phyloP scores from a whole-genome alignment of 2,329 filamentous ascomycete genomes.

The Thelonectria blattea region DNA sequence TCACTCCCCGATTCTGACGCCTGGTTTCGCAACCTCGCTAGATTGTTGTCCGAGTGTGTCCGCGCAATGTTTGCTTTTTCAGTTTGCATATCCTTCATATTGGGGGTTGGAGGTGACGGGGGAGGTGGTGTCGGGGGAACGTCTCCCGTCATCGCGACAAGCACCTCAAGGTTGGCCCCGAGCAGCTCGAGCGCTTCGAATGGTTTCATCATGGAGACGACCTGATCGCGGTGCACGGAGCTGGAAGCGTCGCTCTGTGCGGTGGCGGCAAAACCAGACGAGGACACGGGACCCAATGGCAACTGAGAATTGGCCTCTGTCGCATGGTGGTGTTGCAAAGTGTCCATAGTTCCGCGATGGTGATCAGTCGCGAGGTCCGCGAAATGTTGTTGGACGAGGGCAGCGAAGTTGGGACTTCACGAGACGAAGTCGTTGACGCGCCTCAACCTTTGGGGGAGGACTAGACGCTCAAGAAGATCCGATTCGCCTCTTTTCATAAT shows the following conservation, averaged over 20 bases:
- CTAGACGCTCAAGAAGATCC: slow-evolving; percentile 35
- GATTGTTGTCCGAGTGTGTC: slow-evolving; percentile 61
- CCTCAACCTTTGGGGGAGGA: slow-evolving; percentile 33
- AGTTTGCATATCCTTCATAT: slow-evolving; percentile 67
- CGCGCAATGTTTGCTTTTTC: slow-evolving; percentile 67
- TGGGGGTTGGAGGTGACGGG: slow-evolving; percentile 66
- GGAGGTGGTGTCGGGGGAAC: slow-evolving; percentile 80
- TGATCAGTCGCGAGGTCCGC: slow-evolving; percentile 30
- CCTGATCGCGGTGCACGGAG: slow-evolving; percentile 52
- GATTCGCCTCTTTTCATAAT: slow-evolving; percentile 38
- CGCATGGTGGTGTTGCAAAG: slow-evolving; percentile 26
- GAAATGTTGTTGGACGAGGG: slow-evolving; percentile 34
- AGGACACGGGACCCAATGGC: slow-evolving; percentile 52
- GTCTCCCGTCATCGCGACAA: slow-evolving; percentile 77
- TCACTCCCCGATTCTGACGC: slow-evolving; percentile 22
- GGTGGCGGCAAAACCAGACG: slow-evolving; percentile 46
- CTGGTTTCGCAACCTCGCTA: slow-evolving; percentile 52
- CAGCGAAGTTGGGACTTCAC: slow-evolving; percentile 24
- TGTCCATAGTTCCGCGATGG: slow-evolving; percentile 23
- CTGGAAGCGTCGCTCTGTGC: slow-evolving; percentile 25
- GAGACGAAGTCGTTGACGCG: slow-evolving; percentile 35
- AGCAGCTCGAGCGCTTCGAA: slow-evolving; percentile 80
- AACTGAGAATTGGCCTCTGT: slow-evolving; percentile 34
- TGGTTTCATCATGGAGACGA: slow-evolving; percentile 76
- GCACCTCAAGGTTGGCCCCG: slow-evolving; percentile 71